Percentiles rank a stretch among this genome's conserved stretches.
Evolutionary conservation across 495 filamentous ascomycete genomes (phyloP).

Genomic region (Bathelium albidoporum): DNA sequence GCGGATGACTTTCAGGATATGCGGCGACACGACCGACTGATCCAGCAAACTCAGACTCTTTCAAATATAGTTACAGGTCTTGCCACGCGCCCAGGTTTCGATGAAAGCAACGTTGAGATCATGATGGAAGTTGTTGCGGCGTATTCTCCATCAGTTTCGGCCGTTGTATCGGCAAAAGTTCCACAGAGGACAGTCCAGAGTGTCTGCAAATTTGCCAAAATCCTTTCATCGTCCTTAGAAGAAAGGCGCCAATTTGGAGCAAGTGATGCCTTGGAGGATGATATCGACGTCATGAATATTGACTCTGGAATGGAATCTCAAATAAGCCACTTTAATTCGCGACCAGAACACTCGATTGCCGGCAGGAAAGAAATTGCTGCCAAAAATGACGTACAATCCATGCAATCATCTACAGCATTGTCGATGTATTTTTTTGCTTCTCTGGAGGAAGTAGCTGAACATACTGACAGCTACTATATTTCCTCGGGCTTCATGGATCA

Average conservation of each 20-base stretch:
- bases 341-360: constrained; percentile 27
- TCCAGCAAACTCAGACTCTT: constrained; percentile 15
- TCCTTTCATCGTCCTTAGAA: constrained; percentile 30
- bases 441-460: not conserved
- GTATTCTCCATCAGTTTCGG: not conserved
- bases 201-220: not conserved
- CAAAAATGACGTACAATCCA: constrained; percentile 37
- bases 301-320: constrained; percentile 59
- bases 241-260: constrained; percentile 29
- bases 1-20: constrained; percentile 13
- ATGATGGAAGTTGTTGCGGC: constrained; percentile 18
- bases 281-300: constrained; percentile 63
- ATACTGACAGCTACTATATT: constrained; percentile 3
- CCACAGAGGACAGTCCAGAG: not conserved
- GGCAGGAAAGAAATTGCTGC: constrained; percentile 40
- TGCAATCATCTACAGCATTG: constrained; percentile 29
- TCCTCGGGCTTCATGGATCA: constrained; percentile 42
- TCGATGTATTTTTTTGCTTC: constrained; percentile 18
- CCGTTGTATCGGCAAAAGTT: not conserved
- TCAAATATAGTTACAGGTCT: constrained; percentile 20
- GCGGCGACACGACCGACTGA: constrained; percentile 17
- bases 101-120: constrained; percentile 28
- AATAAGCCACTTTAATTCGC: constrained; percentile 35
- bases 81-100: constrained; percentile 17
- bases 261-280: constrained; percentile 10